Base-by-base conservation (phyloP, 805 yeast genomes). In the Zygosaccharomyces kombuchaensis region DNA sequence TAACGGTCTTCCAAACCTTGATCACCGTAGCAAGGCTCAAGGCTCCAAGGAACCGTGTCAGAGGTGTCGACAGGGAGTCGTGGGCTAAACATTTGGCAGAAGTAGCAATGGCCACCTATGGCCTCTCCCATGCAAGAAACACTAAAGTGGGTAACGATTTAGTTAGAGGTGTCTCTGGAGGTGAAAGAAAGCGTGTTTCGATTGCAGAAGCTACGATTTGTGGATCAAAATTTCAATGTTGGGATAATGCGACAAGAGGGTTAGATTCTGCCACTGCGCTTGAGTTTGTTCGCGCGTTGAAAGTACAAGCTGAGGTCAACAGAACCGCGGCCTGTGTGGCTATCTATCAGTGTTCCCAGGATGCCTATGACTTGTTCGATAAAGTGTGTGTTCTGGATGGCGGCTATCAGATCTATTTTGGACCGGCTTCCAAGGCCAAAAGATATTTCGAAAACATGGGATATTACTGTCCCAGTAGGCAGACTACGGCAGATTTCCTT, bases 231-330 rank as follows among this genome's bases (percentile, higher is more conserved):
- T 70, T 83, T 42, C 81, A 76, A 51, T 79, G 85, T 64, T 82
- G 86, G 80, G 90, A 86, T 69, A 87, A 87, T 59, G 83, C 91
- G 4, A 87, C 95, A 4, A 78, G 93, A 70, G 95, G 95, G 56
- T 72, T 87, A 48, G 95, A 86, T 67, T 76, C 93, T 4, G 84
- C 93, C 9, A 85, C 93, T 36, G 95, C 95, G 2, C 71, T 83
- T 52, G 90, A 84, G 60, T 86, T 80, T 57, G 73, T 84, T 34
- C 72, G 79, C 50, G 82, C 87, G 14, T 71, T 86, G 50, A 79
- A 84, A 55, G 73, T 79, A 2, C 68, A 78, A n/a, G 82, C 88
- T 3, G 66, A 72, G 26, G 66, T 81, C 43, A 63, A 75, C 45
- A 70, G 73, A 19, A 69, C 76, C 12, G 71, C 84, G 4, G 80